Conservation (phyloP, 2,329 filamentous ascomycete genomes). For the Ascochyta clinopodiicola region DNA sequence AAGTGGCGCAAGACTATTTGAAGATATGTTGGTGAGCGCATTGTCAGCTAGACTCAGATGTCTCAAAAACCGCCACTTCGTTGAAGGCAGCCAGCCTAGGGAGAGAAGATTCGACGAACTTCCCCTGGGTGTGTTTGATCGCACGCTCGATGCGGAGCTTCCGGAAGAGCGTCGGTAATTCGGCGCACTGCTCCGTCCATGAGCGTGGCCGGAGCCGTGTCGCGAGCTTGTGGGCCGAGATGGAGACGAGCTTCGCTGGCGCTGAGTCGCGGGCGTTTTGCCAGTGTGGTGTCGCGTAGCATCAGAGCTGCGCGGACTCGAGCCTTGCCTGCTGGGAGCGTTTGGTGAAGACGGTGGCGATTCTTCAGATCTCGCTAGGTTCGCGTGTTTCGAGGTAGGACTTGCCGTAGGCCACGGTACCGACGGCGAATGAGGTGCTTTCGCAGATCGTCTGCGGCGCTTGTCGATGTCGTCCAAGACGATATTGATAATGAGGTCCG, state of each 20-base stretch:
- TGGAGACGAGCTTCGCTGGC: slow-evolving; percentile 81
- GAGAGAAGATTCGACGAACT: slow-evolving; percentile 81
- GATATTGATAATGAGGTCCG: slow-evolving; percentile 88
- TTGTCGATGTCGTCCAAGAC: slow-evolving; percentile 97
- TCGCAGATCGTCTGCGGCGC: slow-evolving; percentile 84
- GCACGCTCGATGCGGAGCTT: slow-evolving; percentile 82
- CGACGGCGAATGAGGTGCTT: slow-evolving; percentile 80
- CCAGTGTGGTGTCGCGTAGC: slow-evolving; percentile 65
- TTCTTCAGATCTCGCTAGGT: slow-evolving; percentile 71
- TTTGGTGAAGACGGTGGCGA: slow-evolving; percentile 60
- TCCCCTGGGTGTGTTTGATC: slow-evolving; percentile 62
- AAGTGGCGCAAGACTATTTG: slow-evolving; percentile 78
- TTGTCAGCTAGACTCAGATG: slow-evolving; percentile 94
- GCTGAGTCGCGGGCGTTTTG: slow-evolving; percentile 40
- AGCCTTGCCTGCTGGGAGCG: slow-evolving; percentile 52
- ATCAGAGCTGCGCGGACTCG: slow-evolving; percentile 55
- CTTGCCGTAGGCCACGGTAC: slow-evolving; percentile 70
- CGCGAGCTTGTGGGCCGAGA: slow-evolving; percentile 77
- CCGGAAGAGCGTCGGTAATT: slow-evolving; percentile 89
- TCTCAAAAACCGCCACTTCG: slow-evolving; percentile 93
- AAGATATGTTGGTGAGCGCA: slow-evolving; percentile 79
- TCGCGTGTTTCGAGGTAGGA: slow-evolving; percentile 68
- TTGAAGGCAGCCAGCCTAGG: slow-evolving; percentile 75
- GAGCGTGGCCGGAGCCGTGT: slow-evolving; percentile 68
- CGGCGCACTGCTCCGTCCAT: slow-evolving; percentile 65